A percentile compares a stretch with the other conserved stretches of the same genome.
Evolutionary conservation across 2,329 filamentous ascomycete species (phyloP).

Genomic region (Trichoderma atroviride): DNA sequence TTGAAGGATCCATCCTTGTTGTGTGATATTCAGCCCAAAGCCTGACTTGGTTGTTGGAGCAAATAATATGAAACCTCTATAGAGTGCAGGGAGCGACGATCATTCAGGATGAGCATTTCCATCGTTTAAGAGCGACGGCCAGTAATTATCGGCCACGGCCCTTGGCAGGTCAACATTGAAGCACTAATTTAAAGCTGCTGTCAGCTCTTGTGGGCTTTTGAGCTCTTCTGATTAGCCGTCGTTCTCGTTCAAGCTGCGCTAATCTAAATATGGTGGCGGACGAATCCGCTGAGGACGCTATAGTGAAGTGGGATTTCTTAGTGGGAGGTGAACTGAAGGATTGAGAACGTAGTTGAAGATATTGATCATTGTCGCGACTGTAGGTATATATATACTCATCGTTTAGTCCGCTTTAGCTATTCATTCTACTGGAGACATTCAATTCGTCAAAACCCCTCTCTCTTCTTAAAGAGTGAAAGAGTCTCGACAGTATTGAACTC

Average conservation of each 20-base stretch:
- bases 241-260: slow-evolving; percentile 13
- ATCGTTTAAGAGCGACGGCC: not conserved
- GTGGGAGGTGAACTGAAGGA: not conserved
- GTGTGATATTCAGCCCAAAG: not conserved
- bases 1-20: not conserved
- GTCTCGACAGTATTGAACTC: no score
- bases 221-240: not conserved
- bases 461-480: not conserved
- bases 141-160: not conserved
- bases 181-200: not conserved
- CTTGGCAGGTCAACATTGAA: not conserved
- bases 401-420: not conserved
- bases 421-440: not conserved
- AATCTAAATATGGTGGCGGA: not conserved
- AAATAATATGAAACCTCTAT: not conserved
- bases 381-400: not conserved
- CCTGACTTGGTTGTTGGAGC: not conserved
- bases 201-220: not conserved
- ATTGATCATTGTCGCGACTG: not conserved
- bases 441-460: no score
- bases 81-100: not conserved
- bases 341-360: not conserved
- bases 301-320: not conserved
- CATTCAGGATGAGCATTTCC: not conserved
- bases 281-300: not conserved